These are phyloP conservation scores for Diaporthe sp. DNA, from an alignment of 2,329 filamentous ascomycete genomes.

Conservation along the genomic window DNA sequence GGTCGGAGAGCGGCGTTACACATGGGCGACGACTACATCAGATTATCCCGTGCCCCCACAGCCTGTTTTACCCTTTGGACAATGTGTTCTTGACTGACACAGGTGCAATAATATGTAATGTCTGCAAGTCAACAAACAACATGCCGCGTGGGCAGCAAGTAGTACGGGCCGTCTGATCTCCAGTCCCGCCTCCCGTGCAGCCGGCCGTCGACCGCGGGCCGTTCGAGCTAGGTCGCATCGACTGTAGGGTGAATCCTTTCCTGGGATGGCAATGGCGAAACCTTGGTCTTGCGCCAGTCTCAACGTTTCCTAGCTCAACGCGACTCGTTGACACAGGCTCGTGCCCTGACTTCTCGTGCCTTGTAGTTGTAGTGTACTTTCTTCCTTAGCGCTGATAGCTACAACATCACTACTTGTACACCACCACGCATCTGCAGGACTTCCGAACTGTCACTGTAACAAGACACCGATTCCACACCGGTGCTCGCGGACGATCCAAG, in stretches of 20 bases:
- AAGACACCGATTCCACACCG: not conserved
- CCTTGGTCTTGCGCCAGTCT: constrained; percentile 23
- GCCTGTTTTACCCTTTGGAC: not conserved
- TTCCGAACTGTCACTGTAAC: not conserved
- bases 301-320: constrained; percentile 31
- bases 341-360: not conserved
- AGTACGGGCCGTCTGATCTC: constrained; percentile 34
- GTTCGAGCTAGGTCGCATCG: constrained; percentile 17
- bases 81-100: not conserved
- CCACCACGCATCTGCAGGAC: not conserved
- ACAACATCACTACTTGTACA: not conserved
- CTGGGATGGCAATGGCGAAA: not conserved
- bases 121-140: not conserved
- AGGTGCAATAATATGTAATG: too few species aligned
- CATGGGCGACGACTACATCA: not conserved
- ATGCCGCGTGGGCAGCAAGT: not conserved
- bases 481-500: not conserved
- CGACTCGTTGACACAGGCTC: constrained; percentile 10
- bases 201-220: constrained; percentile 9
- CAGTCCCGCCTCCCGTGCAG: constrained; percentile 17
- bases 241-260: not conserved
- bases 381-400: constrained; percentile 6
- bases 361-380: not conserved
- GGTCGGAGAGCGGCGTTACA: constrained; percentile 5
- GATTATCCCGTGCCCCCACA: not conserved